Conservation (phyloP, 768 basidiomycete species). For the Sistotremastrum suecicum region DNA sequence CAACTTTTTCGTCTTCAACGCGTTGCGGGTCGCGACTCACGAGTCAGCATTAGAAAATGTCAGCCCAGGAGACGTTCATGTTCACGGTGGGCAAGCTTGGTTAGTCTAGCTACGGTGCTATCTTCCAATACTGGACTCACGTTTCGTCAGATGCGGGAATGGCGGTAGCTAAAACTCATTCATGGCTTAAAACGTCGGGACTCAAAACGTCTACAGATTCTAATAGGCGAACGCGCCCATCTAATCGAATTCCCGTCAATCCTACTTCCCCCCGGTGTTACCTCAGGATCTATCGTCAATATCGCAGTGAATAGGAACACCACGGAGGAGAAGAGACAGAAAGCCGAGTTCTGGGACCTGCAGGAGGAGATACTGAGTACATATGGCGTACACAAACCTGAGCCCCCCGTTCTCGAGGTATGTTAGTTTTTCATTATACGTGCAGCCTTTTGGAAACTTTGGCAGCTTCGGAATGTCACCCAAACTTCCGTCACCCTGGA, state of each 20-base stretch:
- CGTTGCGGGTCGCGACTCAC: too few species aligned
- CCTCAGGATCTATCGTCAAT: slow-evolving; percentile 91
- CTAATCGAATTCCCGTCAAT: slow-evolving; percentile 97
- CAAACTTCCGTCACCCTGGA: slow-evolving; percentile 96
- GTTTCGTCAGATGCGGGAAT: slow-evolving; percentile 66
- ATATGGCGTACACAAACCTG: slow-evolving; percentile 57
- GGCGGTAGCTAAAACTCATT: slow-evolving; percentile 36
- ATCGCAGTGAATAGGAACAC: slow-evolving; percentile 88
- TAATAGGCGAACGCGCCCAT: slow-evolving; percentile 87
- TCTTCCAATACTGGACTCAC: background rate
- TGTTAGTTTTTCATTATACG: slow-evolving; percentile 7
- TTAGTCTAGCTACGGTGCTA: slow-evolving; percentile 22
- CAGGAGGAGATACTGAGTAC: slow-evolving; percentile 67
- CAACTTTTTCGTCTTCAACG: too few species aligned
- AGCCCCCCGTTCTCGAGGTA: slow-evolving; percentile 63
- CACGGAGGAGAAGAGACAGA: slow-evolving; percentile 68
- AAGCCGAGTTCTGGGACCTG: slow-evolving; percentile 70
- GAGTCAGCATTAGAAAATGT: too few species aligned
- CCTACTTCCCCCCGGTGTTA: slow-evolving; percentile 81
- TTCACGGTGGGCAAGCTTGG: slow-evolving; percentile 96
- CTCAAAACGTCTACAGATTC: slow-evolving; percentile 38
- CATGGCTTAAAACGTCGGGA: slow-evolving; percentile 8
- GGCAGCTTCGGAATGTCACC: slow-evolving; percentile 78
- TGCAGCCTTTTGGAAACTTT: background rate
- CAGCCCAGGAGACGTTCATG: slow-evolving; percentile 50